Evolutionary conservation across 108 stramenopile genomes (phyloP).

Genomic region (Licmophora abbreviata): DNA sequence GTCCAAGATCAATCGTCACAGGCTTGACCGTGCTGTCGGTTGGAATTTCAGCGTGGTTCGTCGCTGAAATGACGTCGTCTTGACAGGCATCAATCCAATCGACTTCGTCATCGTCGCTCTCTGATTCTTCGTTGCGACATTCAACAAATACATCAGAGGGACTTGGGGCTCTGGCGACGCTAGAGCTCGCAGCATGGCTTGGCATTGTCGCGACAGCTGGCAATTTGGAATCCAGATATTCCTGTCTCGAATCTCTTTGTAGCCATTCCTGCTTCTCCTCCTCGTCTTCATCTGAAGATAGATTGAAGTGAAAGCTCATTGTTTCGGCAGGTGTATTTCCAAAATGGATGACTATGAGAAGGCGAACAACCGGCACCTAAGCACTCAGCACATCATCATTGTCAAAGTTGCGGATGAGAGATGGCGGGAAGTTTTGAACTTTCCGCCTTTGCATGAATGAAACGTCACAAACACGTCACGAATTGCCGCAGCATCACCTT

Average conservation of each 20-base stretch:
- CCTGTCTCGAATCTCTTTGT: background rate
- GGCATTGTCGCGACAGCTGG: too few relatives aligned
- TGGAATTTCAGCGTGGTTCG: background rate
- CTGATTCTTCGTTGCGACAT: background rate
- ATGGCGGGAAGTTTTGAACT: too few relatives aligned
- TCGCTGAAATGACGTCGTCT: background rate
- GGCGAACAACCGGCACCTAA: too few relatives aligned
- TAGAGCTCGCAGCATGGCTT: background rate
- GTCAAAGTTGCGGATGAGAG: too few relatives aligned
- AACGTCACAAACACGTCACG: too few relatives aligned
- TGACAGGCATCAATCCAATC: slow-evolving; percentile 11
- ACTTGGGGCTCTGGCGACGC: background rate
- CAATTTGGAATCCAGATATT: background rate
- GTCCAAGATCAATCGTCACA: background rate
- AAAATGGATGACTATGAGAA: too few relatives aligned
- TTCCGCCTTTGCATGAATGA: too few relatives aligned
- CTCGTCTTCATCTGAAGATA: slow-evolving; percentile 16
- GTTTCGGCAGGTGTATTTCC: too few relatives aligned
- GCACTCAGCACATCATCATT: too few relatives aligned
- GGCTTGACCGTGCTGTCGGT: background rate
- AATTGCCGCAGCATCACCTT: too few relatives aligned
- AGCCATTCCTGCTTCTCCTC: slow-evolving; percentile 15
- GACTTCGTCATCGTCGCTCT: slow-evolving; percentile 6
- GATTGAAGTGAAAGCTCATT: slow-evolving; percentile 36
- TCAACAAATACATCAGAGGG: background rate